phyloP scores from a whole-genome alignment of 2,329 filamentous ascomycete species.

The Calonectria naviculata region DNA sequence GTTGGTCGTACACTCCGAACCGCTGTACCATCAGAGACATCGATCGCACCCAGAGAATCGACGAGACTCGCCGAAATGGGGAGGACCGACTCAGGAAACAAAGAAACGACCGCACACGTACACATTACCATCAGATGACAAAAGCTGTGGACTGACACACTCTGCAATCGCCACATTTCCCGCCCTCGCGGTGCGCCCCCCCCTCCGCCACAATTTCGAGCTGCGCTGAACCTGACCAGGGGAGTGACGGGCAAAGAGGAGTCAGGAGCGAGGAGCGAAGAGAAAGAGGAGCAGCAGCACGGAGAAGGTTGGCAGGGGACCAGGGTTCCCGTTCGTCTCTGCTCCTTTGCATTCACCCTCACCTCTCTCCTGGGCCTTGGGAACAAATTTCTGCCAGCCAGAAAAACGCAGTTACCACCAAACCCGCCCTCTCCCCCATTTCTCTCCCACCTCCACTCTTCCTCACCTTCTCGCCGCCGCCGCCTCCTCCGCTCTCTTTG shows the following conservation, averaged over 20 bases:
- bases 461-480: slow-evolving; percentile 16
- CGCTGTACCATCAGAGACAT: slow-evolving; percentile 15
- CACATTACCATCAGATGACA: slow-evolving; percentile 24
- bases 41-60: slow-evolving; percentile 24
- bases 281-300: slow-evolving; percentile 34
- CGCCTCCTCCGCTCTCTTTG: slow-evolving; percentile 13
- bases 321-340: slow-evolving; percentile 36
- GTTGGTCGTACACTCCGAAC: slow-evolving; percentile 13
- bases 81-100: slow-evolving; percentile 20
- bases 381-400: slow-evolving; percentile 24
- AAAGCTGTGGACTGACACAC: slow-evolving; percentile 18
- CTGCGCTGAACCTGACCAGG: slow-evolving; percentile 35
- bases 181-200: slow-evolving; percentile 13
- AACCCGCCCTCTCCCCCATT: slow-evolving; percentile 24
- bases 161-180: slow-evolving; percentile 31
- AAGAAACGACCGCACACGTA: slow-evolving; percentile 19
- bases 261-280: slow-evolving; percentile 34
- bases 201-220: slow-evolving; percentile 42
- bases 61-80: slow-evolving; percentile 27
- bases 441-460: slow-evolving; percentile 19
- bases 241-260: slow-evolving; percentile 20
- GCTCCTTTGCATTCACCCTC: slow-evolving; percentile 30
- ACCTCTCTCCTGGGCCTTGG: slow-evolving; percentile 23
- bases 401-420: slow-evolving; percentile 34
- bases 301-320: slow-evolving; percentile 38